Evolutionary conservation across 495 filamentous ascomycete genomes (phyloP), one percentile per base, ranked within the genome.

Genomic region (Halenospora varia): DNA sequence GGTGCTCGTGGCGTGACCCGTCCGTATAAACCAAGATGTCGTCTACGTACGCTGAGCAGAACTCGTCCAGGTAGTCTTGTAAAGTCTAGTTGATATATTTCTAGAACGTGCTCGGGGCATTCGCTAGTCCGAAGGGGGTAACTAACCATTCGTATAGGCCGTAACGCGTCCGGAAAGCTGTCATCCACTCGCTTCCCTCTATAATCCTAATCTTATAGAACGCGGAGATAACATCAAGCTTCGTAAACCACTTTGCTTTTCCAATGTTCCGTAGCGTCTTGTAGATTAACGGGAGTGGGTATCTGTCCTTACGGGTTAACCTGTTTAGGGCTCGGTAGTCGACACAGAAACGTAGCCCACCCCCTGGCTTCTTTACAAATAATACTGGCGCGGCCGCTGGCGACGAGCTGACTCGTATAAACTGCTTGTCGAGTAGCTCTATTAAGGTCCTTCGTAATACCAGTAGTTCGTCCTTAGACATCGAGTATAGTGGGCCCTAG

Each of bases 201-300:
- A n/a, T 25, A 0, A 74, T 67, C 0, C 62, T 10, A 0, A 80
- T 60, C n/a, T 62, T 51, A 44, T 77, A 57, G 47, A 75, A 78
- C 2, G 65, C 70, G n/a, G 65, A 19, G 8, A 56, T 53, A 18
- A 77, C 56, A 48, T 68, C 66, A 10, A 68, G 47, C 50, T 68
- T 68, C 15, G 63, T 63, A 46, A 48, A 68, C 25, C 35, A 63
- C 26, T 66, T 63, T 10, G 60, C 66, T 46, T 41, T 20, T 17
- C 17, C 26, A 11, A 66, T 22, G 2, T 20, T 53, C 13, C 48
- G n/a, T 2, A 66, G 63, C 2, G 60, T 62, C 53, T 68, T 65
- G 13, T 44, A 22, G 46, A 68, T 62, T 41, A 67, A 51, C 8
- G 62, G 65, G 4, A 68, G 23, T 6, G 56, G 65, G 48, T 68